Conservation (phyloP, 2,329 filamentous ascomycete species). For the Penicillium sp. region DNA sequence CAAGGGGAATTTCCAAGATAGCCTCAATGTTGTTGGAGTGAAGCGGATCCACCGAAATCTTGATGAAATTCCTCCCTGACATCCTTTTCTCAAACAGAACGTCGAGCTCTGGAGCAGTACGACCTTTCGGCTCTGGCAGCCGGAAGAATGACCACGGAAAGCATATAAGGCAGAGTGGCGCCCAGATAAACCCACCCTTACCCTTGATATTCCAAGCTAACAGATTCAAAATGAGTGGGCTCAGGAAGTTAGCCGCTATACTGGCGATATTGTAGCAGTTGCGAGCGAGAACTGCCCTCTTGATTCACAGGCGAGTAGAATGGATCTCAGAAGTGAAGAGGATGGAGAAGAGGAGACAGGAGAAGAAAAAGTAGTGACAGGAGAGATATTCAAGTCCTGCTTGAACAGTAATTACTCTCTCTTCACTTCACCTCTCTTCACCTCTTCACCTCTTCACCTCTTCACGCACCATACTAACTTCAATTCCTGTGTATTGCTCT, state of each 20-base stretch:
- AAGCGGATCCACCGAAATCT: conserved; percentile 62
- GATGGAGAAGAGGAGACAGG: too few species aligned
- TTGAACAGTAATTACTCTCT: too few species aligned
- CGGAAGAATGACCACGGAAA: conserved; percentile 47
- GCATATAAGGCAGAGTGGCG: conserved; percentile 33
- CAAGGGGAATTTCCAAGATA: background rate
- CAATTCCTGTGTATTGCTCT: too few species aligned
- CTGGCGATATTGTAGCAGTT: conserved; percentile 53
- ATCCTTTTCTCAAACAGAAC: conserved; percentile 42
- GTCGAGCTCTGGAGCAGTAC: conserved; percentile 46
- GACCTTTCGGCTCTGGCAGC: conserved; percentile 44
- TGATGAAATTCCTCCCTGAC: conserved; percentile 48
- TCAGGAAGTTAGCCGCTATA: conserved; percentile 65
- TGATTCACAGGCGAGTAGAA: conserved; percentile 56
- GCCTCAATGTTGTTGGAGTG: background rate
- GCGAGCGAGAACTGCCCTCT: conserved; percentile 58
- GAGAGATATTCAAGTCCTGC: too few species aligned
- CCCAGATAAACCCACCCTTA: conserved; percentile 46
- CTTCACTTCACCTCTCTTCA: too few species aligned
- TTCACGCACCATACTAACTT: too few species aligned
- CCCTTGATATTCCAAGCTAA: conserved; percentile 39
- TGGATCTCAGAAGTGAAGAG: conserved; percentile 45
- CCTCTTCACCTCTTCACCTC: too few species aligned
- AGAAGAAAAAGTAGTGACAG: too few species aligned
- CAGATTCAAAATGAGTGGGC: conserved; percentile 70